Conservation (phyloP, 129 eudicot genomes). For the Calendula officinalis region DNA sequence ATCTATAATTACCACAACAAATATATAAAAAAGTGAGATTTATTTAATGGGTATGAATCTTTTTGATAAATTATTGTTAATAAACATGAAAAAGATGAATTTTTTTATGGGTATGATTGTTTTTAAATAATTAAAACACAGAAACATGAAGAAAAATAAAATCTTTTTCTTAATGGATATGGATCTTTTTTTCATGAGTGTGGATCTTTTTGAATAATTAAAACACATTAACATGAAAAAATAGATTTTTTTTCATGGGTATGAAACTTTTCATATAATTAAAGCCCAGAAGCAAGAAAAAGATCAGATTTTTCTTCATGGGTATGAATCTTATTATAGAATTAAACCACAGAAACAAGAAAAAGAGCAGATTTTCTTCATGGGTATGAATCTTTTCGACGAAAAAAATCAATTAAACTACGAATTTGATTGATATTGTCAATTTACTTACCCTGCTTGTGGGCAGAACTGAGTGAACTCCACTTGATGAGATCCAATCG, state of each 20-base stretch:
- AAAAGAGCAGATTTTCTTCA: background rate
- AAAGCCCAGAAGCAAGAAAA: background rate
- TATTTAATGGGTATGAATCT: background rate
- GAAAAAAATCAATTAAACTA: background rate
- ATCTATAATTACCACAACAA: constrained; percentile 42
- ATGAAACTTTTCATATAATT: background rate
- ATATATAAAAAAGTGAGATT: background rate
- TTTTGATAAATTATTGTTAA: background rate
- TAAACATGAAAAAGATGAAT: background rate
- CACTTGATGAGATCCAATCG: constrained; percentile 90
- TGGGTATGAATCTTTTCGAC: background rate
- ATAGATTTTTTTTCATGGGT: background rate
- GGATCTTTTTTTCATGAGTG: background rate
- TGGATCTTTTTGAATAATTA: constrained; percentile 1
- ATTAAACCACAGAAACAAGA: background rate
- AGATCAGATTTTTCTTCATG: background rate
- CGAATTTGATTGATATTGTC: background rate
- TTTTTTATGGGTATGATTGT: background rate
- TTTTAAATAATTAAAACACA: background rate
- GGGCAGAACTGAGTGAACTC: constrained; percentile 96
- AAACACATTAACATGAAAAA: constrained; percentile 5
- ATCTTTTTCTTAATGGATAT: constrained; percentile 11
- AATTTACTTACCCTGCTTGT: constrained; percentile 70
- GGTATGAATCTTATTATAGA: background rate
- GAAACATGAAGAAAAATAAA: background rate